These are phyloP conservation scores for Onygena corvina DNA, from an alignment of 2,329 filamentous ascomycete genomes.

Conservation along the genomic window DNA sequence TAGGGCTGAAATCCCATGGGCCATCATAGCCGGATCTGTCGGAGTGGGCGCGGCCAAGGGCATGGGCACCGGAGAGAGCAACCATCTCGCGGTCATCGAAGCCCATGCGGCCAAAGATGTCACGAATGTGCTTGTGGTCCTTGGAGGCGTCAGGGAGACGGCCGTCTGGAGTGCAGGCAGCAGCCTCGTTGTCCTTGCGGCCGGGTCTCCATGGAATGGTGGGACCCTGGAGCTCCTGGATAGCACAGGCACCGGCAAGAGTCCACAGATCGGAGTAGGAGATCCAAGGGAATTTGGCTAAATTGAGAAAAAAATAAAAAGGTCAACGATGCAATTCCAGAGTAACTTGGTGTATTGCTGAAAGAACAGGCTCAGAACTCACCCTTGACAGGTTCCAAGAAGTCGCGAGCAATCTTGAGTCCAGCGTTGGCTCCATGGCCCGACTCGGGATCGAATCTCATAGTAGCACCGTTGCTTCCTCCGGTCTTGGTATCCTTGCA, in stretches of 20 bases:
- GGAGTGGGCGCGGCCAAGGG: constrained; percentile 77
- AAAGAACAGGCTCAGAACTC: constrained; percentile 23
- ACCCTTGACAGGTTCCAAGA: constrained; percentile 85
- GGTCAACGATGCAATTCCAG: constrained; percentile 10
- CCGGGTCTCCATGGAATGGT: constrained; percentile 79
- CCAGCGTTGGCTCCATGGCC: constrained; percentile 92
- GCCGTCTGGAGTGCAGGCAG: constrained; percentile 85
- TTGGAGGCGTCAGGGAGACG: constrained; percentile 74
- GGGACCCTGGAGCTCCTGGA: constrained; percentile 93
- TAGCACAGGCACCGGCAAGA: constrained; percentile 66
- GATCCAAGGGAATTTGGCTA: constrained; percentile 84
- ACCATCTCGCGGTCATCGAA: constrained; percentile 97
- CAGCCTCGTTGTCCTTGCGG: constrained; percentile 63
- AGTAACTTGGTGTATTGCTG: not conserved
- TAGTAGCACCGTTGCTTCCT: constrained; percentile 90
- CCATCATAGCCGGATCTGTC: constrained; percentile 81
- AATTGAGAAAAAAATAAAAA: constrained; percentile 8
- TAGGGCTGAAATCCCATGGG: constrained; percentile 86
- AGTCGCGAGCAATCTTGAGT: constrained; percentile 72
- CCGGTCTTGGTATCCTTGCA: constrained; percentile 80
- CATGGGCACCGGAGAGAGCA: constrained; percentile 73
- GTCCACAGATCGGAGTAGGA: constrained; percentile 96
- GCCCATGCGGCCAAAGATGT: constrained; percentile 93
- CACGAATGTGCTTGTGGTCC: constrained; percentile 68
- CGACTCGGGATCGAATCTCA: constrained; percentile 83